These are phyloP conservation scores for Candida sp. DNA, from an alignment of 1,139 yeast genomes.

Conservation along the genomic window DNA sequence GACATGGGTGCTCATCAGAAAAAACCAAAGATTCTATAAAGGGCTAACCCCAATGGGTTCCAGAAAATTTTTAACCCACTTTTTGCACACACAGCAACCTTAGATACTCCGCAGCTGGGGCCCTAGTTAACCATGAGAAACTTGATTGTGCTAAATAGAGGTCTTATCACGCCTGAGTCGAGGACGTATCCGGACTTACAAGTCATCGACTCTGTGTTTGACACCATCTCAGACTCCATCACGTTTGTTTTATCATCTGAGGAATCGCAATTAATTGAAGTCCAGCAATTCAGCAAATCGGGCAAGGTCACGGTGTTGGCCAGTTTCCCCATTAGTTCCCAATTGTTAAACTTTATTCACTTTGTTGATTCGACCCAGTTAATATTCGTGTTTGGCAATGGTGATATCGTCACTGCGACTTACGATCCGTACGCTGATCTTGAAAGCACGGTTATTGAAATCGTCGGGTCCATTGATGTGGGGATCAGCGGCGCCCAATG, in stretches of 20 bases:
- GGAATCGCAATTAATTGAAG: slow-evolving; percentile 58
- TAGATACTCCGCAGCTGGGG: background rate
- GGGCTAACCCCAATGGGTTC: background rate
- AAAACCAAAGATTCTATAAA: background rate
- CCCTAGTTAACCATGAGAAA: slow-evolving; percentile 49
- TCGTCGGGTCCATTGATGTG: slow-evolving; percentile 85
- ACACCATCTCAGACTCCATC: slow-evolving; percentile 73
- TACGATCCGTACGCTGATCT: slow-evolving; percentile 57
- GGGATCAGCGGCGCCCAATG: slow-evolving; percentile 79
- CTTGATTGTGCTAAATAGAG: slow-evolving; percentile 60
- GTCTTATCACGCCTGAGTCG: slow-evolving; percentile 52
- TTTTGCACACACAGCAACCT: background rate
- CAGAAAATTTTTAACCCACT: background rate
- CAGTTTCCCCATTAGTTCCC: slow-evolving; percentile 48
- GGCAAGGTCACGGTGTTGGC: slow-evolving; percentile 61
- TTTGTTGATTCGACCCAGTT: slow-evolving; percentile 68
- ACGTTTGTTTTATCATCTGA: slow-evolving; percentile 68
- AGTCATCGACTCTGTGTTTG: slow-evolving; percentile 68
- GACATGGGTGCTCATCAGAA: slow-evolving; percentile 4
- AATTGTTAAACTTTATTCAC: slow-evolving; percentile 57
- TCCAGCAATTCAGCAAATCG: slow-evolving; percentile 57
- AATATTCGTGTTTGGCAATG: slow-evolving; percentile 63
- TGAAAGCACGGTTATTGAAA: slow-evolving; percentile 61
- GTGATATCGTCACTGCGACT: slow-evolving; percentile 73
- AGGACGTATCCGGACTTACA: slow-evolving; percentile 65